Conservation (phyloP, 495 filamentous ascomycete genomes). For the Penicillium turbatum region DNA sequence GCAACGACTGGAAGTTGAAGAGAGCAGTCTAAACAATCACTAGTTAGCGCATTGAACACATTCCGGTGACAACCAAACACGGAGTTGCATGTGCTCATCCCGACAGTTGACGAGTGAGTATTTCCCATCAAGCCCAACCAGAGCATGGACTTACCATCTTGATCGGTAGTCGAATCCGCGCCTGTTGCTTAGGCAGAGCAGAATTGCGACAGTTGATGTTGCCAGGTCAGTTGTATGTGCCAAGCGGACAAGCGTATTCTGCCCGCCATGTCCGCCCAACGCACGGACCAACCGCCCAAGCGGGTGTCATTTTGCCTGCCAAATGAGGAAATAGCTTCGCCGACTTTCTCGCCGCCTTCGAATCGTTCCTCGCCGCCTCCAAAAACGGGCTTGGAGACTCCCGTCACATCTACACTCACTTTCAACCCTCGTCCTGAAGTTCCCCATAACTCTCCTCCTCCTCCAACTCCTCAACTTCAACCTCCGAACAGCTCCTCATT, state of each 20-base stretch:
- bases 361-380: background rate
- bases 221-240: background rate
- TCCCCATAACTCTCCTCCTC: background rate
- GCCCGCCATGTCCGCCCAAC: constrained; percentile 23
- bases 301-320: background rate
- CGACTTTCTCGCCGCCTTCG: background rate
- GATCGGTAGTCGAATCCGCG: background rate
- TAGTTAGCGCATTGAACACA: constrained; percentile 8
- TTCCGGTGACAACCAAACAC: constrained; percentile 9
- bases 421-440: background rate
- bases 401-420: background rate
- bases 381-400: background rate
- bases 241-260: constrained; percentile 14
- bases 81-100: background rate
- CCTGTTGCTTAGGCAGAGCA: background rate
- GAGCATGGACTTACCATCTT: constrained; percentile 19
- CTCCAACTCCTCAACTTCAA: background rate
- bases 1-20: constrained; percentile 95
- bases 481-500: background rate
- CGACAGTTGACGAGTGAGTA: constrained; percentile 1
- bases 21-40: constrained; percentile 67
- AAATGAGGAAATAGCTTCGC: background rate
- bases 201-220: background rate
- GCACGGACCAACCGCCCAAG: constrained; percentile 16
- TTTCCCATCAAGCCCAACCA: background rate